phyloP scores from a whole-genome alignment of 148 eudicot genomes.

The Simmondsia chinensis region DNA sequence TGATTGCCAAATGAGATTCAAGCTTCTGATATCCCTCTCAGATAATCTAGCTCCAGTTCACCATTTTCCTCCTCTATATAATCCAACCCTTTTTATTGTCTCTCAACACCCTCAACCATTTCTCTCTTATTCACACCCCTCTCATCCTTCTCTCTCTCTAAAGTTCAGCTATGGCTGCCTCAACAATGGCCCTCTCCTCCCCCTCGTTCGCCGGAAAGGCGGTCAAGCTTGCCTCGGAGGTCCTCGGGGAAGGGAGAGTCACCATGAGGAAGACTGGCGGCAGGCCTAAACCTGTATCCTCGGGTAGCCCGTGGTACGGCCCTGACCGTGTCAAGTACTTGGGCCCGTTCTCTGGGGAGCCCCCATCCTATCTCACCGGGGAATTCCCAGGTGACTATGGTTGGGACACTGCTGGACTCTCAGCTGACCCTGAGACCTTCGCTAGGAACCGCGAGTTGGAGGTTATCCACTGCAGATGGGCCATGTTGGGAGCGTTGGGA shows the following conservation, averaged over 20 bases:
- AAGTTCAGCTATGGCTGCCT: slow-evolving; percentile 26
- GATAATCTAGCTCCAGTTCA: slow-evolving; percentile 3
- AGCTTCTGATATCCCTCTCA: slow-evolving; percentile 7
- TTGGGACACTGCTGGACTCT: slow-evolving; percentile 36
- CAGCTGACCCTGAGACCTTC: slow-evolving; percentile 40
- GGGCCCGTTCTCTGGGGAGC: slow-evolving; percentile 38
- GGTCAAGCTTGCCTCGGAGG: slow-evolving; percentile 11
- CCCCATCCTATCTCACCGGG: slow-evolving; percentile 33
- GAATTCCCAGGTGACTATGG: slow-evolving; percentile 41
- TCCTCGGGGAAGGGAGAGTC: slow-evolving; percentile 13
- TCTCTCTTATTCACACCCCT: neutral
- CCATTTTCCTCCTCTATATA: neutral
- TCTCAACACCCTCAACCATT: neutral
- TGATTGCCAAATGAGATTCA: slow-evolving; percentile 7
- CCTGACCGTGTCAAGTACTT: slow-evolving; percentile 38
- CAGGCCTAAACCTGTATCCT: slow-evolving; percentile 16
- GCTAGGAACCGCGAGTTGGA: slow-evolving; percentile 34
- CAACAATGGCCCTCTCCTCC: slow-evolving; percentile 37
- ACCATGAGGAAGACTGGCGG: slow-evolving; percentile 24
- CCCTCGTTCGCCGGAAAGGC: slow-evolving; percentile 22
- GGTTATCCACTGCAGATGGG: slow-evolving; percentile 36
- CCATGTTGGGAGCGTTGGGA: slow-evolving; percentile 35
- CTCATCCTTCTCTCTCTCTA: neutral
- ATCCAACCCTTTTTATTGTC: neutral
- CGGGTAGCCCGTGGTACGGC: slow-evolving; percentile 38